Percentiles rank a stretch among this genome's conserved stretches.
These are phyloP conservation scores for Sclerotinia glacialis DNA, from an alignment of 2,329 filamentous ascomycete genomes.

Conservation along the genomic window DNA sequence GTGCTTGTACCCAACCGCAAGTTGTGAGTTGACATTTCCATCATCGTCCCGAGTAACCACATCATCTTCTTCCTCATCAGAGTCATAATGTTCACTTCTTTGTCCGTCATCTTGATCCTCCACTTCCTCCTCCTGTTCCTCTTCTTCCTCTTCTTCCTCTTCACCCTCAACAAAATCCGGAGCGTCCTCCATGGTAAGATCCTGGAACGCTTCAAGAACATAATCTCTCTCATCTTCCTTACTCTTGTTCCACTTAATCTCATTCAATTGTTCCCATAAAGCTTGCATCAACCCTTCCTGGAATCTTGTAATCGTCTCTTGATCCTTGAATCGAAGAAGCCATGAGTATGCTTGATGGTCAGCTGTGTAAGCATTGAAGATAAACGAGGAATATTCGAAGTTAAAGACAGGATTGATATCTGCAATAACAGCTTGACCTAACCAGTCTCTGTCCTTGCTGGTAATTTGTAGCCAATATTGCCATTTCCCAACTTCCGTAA, in stretches of 20 bases:
- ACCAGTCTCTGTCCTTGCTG: constrained; percentile 73
- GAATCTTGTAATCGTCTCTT: constrained; percentile 75
- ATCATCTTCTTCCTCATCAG: constrained; percentile 78
- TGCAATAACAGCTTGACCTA: constrained; percentile 79
- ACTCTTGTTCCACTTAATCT: constrained; percentile 89
- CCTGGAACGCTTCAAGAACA: constrained; percentile 91
- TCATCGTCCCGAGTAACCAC: constrained; percentile 65
- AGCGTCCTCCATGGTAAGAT: constrained; percentile 85
- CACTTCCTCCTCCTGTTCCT: constrained; percentile 52
- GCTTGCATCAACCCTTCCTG: constrained; percentile 94
- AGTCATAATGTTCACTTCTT: constrained; percentile 70
- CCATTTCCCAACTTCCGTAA: constrained; percentile 87
- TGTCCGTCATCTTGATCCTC: constrained; percentile 60
- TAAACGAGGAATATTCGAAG: constrained; percentile 97
- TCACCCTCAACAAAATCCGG: constrained; percentile 50
- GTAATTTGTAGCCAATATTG: constrained; percentile 92
- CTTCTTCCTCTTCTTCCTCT: constrained; percentile 48
- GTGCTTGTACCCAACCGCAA: constrained; percentile 95
- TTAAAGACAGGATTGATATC: constrained; percentile 99
- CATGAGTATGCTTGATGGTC: constrained; percentile 93
- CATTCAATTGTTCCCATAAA: constrained; percentile 93
- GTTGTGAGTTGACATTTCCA: constrained; percentile 84
- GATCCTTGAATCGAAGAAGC: constrained; percentile 88
- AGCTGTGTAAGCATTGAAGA: constrained; percentile 92
- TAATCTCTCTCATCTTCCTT: constrained; percentile 94